Base-by-base conservation (phyloP, 768 basidiomycete genomes). In the Tricholoma terreum region DNA sequence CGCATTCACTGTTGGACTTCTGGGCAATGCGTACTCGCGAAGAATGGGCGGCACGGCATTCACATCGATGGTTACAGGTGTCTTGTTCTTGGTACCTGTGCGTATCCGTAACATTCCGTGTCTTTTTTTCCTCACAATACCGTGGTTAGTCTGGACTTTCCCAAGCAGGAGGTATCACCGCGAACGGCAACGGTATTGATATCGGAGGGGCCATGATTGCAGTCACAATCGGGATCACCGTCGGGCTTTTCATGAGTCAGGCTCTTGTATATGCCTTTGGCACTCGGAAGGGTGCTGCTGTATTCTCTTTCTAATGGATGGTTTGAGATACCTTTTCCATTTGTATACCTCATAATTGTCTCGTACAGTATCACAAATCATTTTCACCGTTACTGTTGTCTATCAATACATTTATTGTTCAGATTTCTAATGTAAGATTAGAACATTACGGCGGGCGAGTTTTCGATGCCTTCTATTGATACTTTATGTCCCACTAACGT, bases 401-500 rank as follows among this genome's bases (percentile, higher is more conserved):
- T 57, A 46, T 54, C 10, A 12, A 48, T 59, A 35, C 58, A 50
- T 50, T 54, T 34, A 27, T 52, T 52, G 38, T 52, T 46, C 49
- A 34, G 55, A 36, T 19, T 5, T 17, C 27, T 15, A 4, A 15
- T 31, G n/a, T 10, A n/a, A 27, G 58, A 49, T 72, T 85, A 95
- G 77, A 97, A 90, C 77, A 92, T 85, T 14, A 97, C 94, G 5
- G 95, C 94, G 0, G 94, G 84, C 22, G 92, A 87, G 68, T 86
- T 89, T 73, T 94, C 93, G 59, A 97, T 89, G 50, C 79, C 82
- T 61, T 94, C 94, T 66, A 97, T 83, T 48, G 92, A 87, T 10
- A 92, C 92, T 77, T 98, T 99, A 79, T 99, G 97, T 14, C 97
- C 97, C 46, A 99, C 92, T 36, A 99, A 78, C 14, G 95, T 94